Conservation (phyloP, 257 asterid genomes). For the Ballota nigra region DNA sequence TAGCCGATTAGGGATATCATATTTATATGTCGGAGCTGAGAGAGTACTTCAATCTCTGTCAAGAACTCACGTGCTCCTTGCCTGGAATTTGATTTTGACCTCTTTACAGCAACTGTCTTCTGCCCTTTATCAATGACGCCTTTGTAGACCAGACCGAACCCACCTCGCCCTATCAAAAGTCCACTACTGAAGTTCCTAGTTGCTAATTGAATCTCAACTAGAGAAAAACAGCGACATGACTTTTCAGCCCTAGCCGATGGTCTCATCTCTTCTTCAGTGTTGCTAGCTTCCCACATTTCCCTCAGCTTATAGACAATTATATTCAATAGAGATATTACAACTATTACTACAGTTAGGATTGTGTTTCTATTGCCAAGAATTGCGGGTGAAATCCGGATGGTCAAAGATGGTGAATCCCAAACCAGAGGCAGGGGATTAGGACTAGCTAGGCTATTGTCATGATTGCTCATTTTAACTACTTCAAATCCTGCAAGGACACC, state of each 20-base stretch:
- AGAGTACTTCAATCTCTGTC: constrained; percentile 52
- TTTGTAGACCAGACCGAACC: constrained; percentile 52
- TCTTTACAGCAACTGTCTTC: constrained; percentile 43
- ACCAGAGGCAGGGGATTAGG: constrained; percentile 16
- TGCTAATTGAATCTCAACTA: constrained; percentile 41
- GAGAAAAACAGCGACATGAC: constrained; percentile 39
- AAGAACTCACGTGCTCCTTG: constrained; percentile 50
- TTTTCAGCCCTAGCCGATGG: constrained; percentile 29
- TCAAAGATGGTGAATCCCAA: constrained; percentile 2
- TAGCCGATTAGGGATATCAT: constrained; percentile 56
- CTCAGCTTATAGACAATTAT: constrained; percentile 27
- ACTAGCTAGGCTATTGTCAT: constrained; percentile 41
- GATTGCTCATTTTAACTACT: constrained; percentile 49
- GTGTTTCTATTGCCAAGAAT: constrained; percentile 23
- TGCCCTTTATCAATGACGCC: constrained; percentile 43
- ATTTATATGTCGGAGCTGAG: constrained; percentile 40
- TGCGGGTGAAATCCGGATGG: background rate
- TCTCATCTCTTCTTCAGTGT: constrained; percentile 20
- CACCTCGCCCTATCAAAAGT: constrained; percentile 49
- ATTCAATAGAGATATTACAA: constrained; percentile 26
- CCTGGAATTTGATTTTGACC: constrained; percentile 32
- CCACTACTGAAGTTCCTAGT: constrained; percentile 40
- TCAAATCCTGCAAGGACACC: constrained; percentile 38
- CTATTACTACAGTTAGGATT: constrained; percentile 26
- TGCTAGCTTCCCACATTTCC: constrained; percentile 26